Percentiles rank a stretch among this genome's conserved stretches.
Evolutionary conservation across 2,329 filamentous ascomycete species (phyloP).

Genomic region (Alternaria dauci): DNA sequence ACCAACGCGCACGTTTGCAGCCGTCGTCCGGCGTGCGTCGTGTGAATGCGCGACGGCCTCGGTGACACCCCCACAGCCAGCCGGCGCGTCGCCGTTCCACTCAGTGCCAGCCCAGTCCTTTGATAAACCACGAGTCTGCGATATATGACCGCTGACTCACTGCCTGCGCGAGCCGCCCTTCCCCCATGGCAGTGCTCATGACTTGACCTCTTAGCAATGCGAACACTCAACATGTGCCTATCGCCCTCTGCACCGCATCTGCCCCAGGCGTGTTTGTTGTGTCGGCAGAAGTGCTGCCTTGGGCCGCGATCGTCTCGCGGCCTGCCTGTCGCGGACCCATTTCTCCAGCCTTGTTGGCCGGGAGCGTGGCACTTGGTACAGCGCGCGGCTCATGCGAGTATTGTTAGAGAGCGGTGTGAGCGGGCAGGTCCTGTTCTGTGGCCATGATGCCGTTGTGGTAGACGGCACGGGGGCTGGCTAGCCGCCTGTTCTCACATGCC

Average conservation of each 20-base stretch:
- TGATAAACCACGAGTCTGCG: slow-evolving; percentile 9
- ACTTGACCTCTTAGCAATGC: slow-evolving; percentile 9
- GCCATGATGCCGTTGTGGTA: background rate
- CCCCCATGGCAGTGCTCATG: background rate
- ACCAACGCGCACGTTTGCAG: slow-evolving; percentile 3
- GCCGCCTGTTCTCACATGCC: slow-evolving; percentile 13
- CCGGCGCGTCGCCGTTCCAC: slow-evolving; percentile 17
- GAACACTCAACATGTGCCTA: slow-evolving; percentile 1
- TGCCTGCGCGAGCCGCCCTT: background rate
- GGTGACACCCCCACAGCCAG: slow-evolving; percentile 6
- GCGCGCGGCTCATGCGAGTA: background rate
- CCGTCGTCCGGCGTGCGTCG: background rate
- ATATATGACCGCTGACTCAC: slow-evolving; percentile 15
- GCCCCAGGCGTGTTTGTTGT: slow-evolving; percentile 11
- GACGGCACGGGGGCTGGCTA: background rate
- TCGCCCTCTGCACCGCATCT: background rate
- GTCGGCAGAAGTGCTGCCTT: slow-evolving; percentile 19
- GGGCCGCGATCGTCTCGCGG: slow-evolving; percentile 16
- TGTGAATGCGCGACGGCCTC: background rate
- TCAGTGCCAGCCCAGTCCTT: slow-evolving; percentile 11
- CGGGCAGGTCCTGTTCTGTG: background rate
- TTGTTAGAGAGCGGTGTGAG: slow-evolving; percentile 3
- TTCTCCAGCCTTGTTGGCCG: slow-evolving; percentile 5
- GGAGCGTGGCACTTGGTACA: background rate
- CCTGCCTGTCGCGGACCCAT: slow-evolving; percentile 7